Evolutionary conservation across 345 rosid genomes (phyloP).

Genomic region (Pistacia integerrima): DNA sequence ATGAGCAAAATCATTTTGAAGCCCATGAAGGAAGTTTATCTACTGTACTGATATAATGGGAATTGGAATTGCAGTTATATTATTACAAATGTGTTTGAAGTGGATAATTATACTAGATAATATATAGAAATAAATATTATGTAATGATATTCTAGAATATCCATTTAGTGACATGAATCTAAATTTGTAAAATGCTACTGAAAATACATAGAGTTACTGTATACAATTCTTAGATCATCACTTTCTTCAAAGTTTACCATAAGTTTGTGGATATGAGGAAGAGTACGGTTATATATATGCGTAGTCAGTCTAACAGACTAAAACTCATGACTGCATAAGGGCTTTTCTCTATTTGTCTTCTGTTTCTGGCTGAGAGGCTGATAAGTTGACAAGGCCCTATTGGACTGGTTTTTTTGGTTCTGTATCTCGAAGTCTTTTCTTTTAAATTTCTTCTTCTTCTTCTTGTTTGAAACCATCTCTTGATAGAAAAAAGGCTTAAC

Average conservation of each 20-base stretch:
- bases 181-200: not conserved
- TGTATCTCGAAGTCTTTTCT: not conserved
- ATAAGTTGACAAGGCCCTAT: not conserved
- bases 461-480: not conserved
- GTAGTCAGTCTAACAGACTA: not conserved
- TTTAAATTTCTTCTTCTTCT: not conserved
- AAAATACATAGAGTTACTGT: not conserved
- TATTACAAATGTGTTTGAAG: not conserved
- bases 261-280: not conserved
- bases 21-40: slow-evolving; percentile 5
- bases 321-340: not conserved
- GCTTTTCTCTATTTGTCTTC: not conserved
- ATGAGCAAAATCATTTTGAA: not conserved
- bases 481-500: too few species aligned
- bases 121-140: not conserved
- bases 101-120: not conserved
- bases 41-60: not conserved
- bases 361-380: not conserved
- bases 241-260: not conserved
- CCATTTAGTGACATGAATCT: not conserved
- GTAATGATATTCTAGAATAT: not conserved
- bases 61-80: not conserved
- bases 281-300: not conserved
- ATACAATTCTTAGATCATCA: not conserved
- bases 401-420: not conserved